phyloP scores from a whole-genome alignment of 257 asterid species.

The Gentiana straminea region DNA sequence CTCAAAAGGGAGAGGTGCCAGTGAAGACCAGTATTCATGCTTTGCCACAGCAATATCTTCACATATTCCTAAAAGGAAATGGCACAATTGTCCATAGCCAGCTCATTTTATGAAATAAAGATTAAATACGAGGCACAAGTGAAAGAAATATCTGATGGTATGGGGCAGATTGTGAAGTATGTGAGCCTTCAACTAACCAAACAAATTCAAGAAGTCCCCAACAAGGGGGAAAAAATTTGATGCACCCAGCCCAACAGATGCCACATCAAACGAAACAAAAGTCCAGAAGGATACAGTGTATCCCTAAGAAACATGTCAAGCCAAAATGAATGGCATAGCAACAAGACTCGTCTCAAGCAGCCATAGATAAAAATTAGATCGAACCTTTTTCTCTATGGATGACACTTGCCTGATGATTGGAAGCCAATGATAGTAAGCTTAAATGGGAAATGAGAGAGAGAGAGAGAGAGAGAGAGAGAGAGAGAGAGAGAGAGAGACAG shows the following conservation, averaged over 20 bases:
- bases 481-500: no score
- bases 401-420: no score
- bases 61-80: constrained; percentile 50
- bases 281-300: no score
- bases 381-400: no score
- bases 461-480: no score
- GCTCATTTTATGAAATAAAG: neutral
- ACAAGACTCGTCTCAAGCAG: no score
- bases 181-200: neutral
- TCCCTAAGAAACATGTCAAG: no score
- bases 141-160: neutral
- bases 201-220: neutral
- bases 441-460: no score
- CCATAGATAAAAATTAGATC: no score
- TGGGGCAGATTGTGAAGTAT: neutral
- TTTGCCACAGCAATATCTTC: constrained; percentile 70
- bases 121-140: neutral
- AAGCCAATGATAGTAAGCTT: no score
- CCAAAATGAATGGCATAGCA: no score
- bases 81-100: neutral
- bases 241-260: neutral
- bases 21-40: constrained; percentile 91
- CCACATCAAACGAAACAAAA: no score
- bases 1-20: constrained; percentile 95
- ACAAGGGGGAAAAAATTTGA: neutral